Evolutionary conservation across 805 yeast genomes (phyloP), one percentile per base, ranked within the genome.

Genomic region (Ogataea paraovalis): DNA sequence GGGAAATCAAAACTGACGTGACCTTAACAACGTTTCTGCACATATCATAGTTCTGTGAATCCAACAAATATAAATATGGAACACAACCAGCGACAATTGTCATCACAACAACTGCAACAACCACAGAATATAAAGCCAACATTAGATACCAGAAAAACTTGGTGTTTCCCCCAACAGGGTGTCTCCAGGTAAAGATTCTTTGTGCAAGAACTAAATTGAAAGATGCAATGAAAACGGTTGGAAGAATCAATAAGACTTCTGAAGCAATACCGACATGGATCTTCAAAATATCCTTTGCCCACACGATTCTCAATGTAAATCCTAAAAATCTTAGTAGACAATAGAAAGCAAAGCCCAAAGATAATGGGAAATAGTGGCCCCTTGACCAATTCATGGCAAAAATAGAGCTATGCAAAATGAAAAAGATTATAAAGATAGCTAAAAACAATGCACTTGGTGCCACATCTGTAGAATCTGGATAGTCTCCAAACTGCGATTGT

Each of bases 111-210:
- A 84, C 72, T 5, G 76, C 82, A 23, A 73, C 45, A 25, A 85
- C 89, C 43, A 82, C 54, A 6, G 66, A 54, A 58, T 85, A 85
- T 33, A 80, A 54, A 2, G 64, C 38, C 40, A 73, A 59, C 83
- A 85, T 78, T 25, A 66, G 44, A 30, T 50, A 50, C 78, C 82
- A 78, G 56, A 85, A 79, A 32, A 69, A 49, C 47, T 63, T 68
- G 39, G 75, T 62, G 19, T 79, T 72, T 36, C 90, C 91, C 10
- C 81, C 74, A 44, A 78, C 81, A 7, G 92, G 91, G 60, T 85
- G 91, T 61, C 83, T 72, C 87, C 89, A 83, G 5, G 88, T 82
- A 65, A 83, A 83, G 20, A 85, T 68, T 61, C 92, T 76, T 61
- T 84, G 90, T 3, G 87, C 87, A 44, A 85, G 66, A 20, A 83